phyloP scores from a whole-genome alignment of 2,329 filamentous ascomycete species.

The Verticillium dahliae region DNA sequence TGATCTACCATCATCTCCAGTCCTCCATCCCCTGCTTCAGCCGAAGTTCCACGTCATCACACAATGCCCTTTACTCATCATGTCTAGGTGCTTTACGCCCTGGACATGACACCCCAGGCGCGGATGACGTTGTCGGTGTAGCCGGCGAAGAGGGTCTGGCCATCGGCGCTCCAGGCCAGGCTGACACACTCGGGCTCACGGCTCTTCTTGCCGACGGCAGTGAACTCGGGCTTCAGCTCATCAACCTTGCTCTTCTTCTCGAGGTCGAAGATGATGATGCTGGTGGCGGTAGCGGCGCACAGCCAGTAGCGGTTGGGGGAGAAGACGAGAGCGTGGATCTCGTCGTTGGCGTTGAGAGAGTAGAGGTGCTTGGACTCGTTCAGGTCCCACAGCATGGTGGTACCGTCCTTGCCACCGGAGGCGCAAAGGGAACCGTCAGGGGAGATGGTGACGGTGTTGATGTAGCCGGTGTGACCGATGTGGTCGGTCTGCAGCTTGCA shows the following conservation, averaged over 20 bases:
- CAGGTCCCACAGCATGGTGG: slow-evolving; percentile 99
- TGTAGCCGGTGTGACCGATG: slow-evolving; percentile 99
- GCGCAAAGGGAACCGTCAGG: slow-evolving; percentile 98
- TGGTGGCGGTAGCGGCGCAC: slow-evolving; percentile 92
- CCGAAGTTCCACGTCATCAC: slow-evolving; percentile 8
- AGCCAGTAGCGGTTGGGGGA: slow-evolving; percentile 99
- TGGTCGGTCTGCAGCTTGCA: slow-evolving; percentile 99
- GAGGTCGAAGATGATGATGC: slow-evolving; percentile 99
- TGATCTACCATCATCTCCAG: slow-evolving; percentile 29
- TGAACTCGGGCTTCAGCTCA: slow-evolving; percentile 98
- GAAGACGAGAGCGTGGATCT: slow-evolving; percentile 99
- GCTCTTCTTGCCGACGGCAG: slow-evolving; percentile 96
- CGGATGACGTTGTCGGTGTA: slow-evolving; percentile 99
- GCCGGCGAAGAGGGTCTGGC: slow-evolving; percentile 98
- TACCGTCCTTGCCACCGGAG: slow-evolving; percentile 98
- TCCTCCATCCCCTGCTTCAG: slow-evolving; percentile 8
- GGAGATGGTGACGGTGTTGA: slow-evolving; percentile 99
- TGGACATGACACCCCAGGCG: slow-evolving; percentile 95
- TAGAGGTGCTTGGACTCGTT: slow-evolving; percentile 99
- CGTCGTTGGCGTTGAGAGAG: slow-evolving; percentile 97
- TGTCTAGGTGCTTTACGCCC: slow-evolving; percentile 53
- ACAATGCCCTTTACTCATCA: slow-evolving; percentile 7
- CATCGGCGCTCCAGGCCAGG: slow-evolving; percentile 96
- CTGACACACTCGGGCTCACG: slow-evolving; percentile 96
- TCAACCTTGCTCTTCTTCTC: slow-evolving; percentile 99